These are phyloP conservation scores for Rhododendron molle DNA, from an alignment of 148 eudicot genomes.

Conservation along the genomic window DNA sequence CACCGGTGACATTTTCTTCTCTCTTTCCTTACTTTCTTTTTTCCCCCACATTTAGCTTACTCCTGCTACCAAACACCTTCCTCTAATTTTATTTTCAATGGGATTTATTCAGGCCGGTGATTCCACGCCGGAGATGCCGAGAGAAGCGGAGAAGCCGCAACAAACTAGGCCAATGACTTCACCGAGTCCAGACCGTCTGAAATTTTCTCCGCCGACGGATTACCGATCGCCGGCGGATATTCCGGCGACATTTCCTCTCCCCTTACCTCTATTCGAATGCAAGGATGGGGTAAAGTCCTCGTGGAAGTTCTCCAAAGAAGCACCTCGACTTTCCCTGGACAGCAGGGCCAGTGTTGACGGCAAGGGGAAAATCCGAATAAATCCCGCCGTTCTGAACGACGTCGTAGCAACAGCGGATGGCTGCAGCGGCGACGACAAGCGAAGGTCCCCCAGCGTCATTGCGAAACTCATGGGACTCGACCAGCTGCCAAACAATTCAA, in stretches of 20 bases:
- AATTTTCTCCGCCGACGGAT: conserved; percentile 10
- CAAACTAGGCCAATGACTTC: conserved; percentile 5
- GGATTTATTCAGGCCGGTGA: conserved; percentile 30
- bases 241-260: conserved; percentile 31
- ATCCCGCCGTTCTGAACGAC: background rate
- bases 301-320: conserved; percentile 77
- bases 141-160: conserved; percentile 18
- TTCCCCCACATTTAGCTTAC: background rate
- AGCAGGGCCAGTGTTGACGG: conserved; percentile 69
- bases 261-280: conserved; percentile 31
- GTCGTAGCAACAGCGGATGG: background rate
- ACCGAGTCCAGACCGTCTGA: conserved; percentile 18
- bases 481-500: conserved; percentile 26
- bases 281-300: conserved; percentile 49
- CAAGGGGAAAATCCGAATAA: conserved; percentile 59
- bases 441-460: conserved; percentile 75
- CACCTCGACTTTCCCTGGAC: conserved; percentile 81
- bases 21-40: too few species aligned
- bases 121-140: conserved; percentile 35
- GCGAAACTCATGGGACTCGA: conserved; percentile 96
- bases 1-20: conserved; percentile 18
- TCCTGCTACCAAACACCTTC: background rate
- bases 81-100: background rate
- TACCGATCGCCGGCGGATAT: conserved; percentile 4
- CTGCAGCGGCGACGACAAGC: conserved; percentile 40